phyloP scores from a whole-genome alignment of 129 eudicot species.

The Helianthus tuberosus region DNA sequence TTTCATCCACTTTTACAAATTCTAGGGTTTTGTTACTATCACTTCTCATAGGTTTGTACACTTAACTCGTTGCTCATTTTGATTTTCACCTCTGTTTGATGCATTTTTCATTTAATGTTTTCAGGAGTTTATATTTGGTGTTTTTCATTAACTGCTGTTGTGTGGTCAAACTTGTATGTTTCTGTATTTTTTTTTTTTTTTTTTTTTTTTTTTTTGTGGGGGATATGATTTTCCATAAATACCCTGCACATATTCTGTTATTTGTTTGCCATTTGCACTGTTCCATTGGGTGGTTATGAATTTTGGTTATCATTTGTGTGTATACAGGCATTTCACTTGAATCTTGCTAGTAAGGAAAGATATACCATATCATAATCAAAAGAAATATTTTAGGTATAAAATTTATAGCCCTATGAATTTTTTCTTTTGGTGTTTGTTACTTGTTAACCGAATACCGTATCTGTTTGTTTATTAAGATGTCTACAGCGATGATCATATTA shows the following conservation, averaged over 20 bases:
- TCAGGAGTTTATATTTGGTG: neutral
- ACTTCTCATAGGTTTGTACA: neutral
- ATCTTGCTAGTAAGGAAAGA: too few relatives aligned
- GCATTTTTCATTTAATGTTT: neutral
- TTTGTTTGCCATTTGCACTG: neutral
- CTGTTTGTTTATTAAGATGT: neutral
- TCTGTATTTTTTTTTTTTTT: too few relatives aligned
- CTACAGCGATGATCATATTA: too few relatives aligned
- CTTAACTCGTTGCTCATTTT: neutral
- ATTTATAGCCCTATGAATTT: slow-evolving; percentile 10
- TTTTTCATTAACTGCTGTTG: neutral
- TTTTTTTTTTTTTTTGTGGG: neutral
- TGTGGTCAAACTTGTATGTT: too few relatives aligned
- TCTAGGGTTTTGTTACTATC: slow-evolving; percentile 1
- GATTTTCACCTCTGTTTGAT: neutral
- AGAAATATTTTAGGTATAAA: neutral
- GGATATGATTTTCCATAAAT: neutral
- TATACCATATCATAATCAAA: too few relatives aligned
- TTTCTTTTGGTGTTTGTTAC: neutral
- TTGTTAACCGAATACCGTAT: slow-evolving; percentile 8
- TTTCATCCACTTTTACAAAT: neutral
- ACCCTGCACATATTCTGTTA: too few relatives aligned
- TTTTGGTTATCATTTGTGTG: neutral
- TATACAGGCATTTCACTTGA: neutral
- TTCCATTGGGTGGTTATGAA: neutral